phyloP scores from a whole-genome alignment of 192 early-diverging fungal species.

The Helicostylum pulchrum region DNA sequence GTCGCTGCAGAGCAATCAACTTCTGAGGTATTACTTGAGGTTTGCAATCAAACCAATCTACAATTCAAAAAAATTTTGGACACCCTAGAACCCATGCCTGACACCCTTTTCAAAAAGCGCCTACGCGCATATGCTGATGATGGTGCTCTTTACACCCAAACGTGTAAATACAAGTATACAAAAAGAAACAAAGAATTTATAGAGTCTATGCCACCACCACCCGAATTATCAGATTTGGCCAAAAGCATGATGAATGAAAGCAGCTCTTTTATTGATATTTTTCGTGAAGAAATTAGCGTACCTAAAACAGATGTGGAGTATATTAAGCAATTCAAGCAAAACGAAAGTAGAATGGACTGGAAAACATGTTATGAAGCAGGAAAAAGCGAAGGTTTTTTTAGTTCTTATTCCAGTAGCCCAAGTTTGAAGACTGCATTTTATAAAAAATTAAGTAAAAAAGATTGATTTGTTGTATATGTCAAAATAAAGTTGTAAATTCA shows the following conservation, averaged over 20 bases:
- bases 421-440: constrained; percentile 1
- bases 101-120: neutral
- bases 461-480: neutral
- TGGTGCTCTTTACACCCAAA: neutral
- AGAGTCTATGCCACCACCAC: neutral
- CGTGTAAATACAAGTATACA: neutral
- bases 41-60: neutral
- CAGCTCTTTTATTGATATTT: neutral
- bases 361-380: neutral
- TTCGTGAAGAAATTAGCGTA: neutral
- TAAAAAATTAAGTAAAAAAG: neutral
- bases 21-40: neutral
- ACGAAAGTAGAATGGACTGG: neutral
- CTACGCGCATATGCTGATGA: neutral
- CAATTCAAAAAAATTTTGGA: no score
- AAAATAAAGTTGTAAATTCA: neutral
- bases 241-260: neutral
- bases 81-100: neutral
- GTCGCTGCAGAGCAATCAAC: neutral
- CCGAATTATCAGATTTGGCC: neutral
- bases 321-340: neutral
- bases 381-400: neutral
- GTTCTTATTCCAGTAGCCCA: neutral
- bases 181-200: neutral
- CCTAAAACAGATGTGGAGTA: neutral